A percentile compares a stretch with the other conserved stretches of the same genome.
Evolutionary conservation across 768 basidiomycete species (phyloP).

Genomic region (Fomitopsis serialis): DNA sequence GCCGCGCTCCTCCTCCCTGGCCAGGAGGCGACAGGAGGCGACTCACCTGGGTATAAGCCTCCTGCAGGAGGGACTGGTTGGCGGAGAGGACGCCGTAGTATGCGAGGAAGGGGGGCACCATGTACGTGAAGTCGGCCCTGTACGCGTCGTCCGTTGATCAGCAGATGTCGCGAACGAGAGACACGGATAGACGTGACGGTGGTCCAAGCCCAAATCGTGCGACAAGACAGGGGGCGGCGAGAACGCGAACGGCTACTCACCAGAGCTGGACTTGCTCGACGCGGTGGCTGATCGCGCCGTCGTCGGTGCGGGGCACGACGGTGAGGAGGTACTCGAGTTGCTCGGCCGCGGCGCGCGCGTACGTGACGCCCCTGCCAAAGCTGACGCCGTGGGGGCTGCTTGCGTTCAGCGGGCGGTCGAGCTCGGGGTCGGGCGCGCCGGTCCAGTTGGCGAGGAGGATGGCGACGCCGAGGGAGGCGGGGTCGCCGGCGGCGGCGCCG

Average conservation of each 20-base stretch:
- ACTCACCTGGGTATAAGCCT: slow-evolving; percentile 57
- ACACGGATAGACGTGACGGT: neutral
- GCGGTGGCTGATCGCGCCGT: slow-evolving; percentile 83
- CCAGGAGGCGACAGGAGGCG: neutral
- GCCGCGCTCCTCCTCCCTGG: too few species aligned
- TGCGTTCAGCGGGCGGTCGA: neutral
- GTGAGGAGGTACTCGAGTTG: slow-evolving; percentile 61
- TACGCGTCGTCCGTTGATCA: neutral
- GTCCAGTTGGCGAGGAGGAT: slow-evolving; percentile 61
- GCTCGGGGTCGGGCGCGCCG: slow-evolving; percentile 5
- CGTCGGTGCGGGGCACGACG: slow-evolving; percentile 51
- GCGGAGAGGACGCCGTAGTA: slow-evolving; percentile 66
- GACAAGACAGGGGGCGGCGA: too few species aligned
- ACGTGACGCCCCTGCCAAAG: slow-evolving; percentile 40
- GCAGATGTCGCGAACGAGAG: neutral
- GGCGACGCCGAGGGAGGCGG: slow-evolving; percentile 67
- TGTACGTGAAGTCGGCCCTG: slow-evolving; percentile 79
- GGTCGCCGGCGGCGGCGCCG: slow-evolving; percentile 66
- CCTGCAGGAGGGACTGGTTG: slow-evolving; percentile 53
- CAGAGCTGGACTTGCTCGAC: slow-evolving; percentile 65
- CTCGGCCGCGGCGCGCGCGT: slow-evolving; percentile 54
- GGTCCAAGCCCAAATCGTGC: neutral
- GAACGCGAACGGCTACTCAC: slow-evolving; percentile 29
- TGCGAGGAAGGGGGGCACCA: slow-evolving; percentile 85
- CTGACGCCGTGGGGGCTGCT: neutral